phyloP scores from a whole-genome alignment of 2,329 filamentous ascomycete species.

The Hysterium pulicare region DNA sequence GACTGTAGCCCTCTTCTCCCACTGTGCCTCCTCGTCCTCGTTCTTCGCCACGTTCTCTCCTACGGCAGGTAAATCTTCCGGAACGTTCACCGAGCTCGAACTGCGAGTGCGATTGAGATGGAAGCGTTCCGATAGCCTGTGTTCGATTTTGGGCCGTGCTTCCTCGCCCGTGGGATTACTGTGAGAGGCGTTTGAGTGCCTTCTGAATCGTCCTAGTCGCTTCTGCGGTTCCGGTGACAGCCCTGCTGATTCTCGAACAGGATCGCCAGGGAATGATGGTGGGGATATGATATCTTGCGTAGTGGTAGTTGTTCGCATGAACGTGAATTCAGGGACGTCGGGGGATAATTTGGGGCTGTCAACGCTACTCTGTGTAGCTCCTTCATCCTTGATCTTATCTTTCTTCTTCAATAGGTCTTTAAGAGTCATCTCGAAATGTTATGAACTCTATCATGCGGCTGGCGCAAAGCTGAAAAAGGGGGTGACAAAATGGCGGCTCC shows the following conservation, averaged over 20 bases:
- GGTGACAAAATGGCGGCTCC: neutral
- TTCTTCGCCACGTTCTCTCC: constrained; percentile 40
- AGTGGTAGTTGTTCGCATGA: constrained; percentile 79
- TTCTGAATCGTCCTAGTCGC: constrained; percentile 30
- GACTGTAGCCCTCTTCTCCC: constrained; percentile 92
- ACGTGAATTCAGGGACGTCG: constrained; percentile 63
- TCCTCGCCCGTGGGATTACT: constrained; percentile 12
- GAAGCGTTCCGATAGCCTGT: constrained; percentile 65
- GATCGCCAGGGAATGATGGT: constrained; percentile 52
- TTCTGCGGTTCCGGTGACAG: constrained; percentile 27
- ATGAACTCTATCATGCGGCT: neutral
- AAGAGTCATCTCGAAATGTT: constrained; percentile 52
- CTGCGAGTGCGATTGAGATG: constrained; percentile 57
- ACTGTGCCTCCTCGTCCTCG: constrained; percentile 58
- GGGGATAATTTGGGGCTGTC: constrained; percentile 24
- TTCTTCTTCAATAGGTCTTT: constrained; percentile 63
- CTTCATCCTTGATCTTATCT: constrained; percentile 48
- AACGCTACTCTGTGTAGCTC: constrained; percentile 14
- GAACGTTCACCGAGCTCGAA: constrained; percentile 69
- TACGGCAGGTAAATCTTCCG: constrained; percentile 75
- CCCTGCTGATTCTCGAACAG: constrained; percentile 20
- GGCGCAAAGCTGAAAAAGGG: neutral
- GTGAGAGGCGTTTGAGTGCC: constrained; percentile 31
- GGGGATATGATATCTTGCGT: constrained; percentile 76
- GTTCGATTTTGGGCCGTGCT: constrained; percentile 21